phyloP scores from a whole-genome alignment of 805 yeast species.

The Spathaspora passalidarum region DNA sequence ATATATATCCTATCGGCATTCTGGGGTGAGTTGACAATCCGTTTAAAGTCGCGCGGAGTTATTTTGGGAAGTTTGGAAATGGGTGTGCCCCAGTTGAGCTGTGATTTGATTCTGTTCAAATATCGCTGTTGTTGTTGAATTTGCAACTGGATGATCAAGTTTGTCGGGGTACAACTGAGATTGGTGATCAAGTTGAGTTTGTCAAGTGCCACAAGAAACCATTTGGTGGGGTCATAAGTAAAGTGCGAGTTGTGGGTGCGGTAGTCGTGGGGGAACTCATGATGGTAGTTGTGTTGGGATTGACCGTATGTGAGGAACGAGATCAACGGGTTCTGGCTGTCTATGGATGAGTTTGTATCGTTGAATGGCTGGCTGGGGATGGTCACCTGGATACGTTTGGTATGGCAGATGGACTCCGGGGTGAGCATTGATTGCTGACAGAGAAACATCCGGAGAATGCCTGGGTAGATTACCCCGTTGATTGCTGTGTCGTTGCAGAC shows the following conservation, averaged over 20 bases:
- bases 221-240: slow-evolving; percentile 85
- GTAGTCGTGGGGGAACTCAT: slow-evolving; percentile 91
- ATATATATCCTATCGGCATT: slow-evolving; percentile 59
- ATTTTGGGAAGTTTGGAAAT: slow-evolving; percentile 78
- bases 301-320: slow-evolving; percentile 80
- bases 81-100: slow-evolving; percentile 92
- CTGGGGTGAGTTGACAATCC: slow-evolving; percentile 31
- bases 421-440: slow-evolving; percentile 80
- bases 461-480: slow-evolving; percentile 60
- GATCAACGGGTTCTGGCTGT: slow-evolving; percentile 57
- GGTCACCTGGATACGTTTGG: slow-evolving; percentile 55
- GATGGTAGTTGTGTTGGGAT: slow-evolving; percentile 91
- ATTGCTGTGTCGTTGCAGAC: slow-evolving; percentile 28
- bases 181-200: slow-evolving; percentile 58
- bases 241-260: slow-evolving; percentile 70
- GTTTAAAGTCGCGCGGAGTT: slow-evolving; percentile 44
- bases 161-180: slow-evolving; percentile 63
- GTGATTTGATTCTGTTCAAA: slow-evolving; percentile 71
- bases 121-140: slow-evolving; percentile 73
- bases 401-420: slow-evolving; percentile 82
- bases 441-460: slow-evolving; percentile 63
- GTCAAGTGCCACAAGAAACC: slow-evolving; percentile 55
- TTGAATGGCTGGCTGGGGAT: slow-evolving; percentile 52
- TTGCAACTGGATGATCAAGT: slow-evolving; percentile 56
- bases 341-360: slow-evolving; percentile 64